These are phyloP conservation scores for Citrus maxima DNA, from an alignment of 345 rosid species.

Conservation along the genomic window DNA sequence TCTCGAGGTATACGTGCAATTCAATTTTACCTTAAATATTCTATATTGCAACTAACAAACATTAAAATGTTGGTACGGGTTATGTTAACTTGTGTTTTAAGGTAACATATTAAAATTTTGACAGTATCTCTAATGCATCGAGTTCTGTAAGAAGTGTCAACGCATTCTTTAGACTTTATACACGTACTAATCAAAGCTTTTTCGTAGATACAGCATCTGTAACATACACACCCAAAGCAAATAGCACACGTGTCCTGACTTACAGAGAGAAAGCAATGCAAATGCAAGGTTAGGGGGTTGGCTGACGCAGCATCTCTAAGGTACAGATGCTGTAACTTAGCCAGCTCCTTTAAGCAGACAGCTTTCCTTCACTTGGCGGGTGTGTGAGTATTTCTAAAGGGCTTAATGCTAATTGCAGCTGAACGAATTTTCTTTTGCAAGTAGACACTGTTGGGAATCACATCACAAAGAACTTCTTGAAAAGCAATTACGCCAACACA, in stretches of 20 bases:
- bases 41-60: too few relatives aligned
- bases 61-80: neutral
- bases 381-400: neutral
- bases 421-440: neutral
- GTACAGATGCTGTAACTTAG: too few relatives aligned
- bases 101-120: too few relatives aligned
- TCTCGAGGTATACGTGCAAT: constrained; percentile 18
- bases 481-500: neutral
- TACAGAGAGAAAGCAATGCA: too few relatives aligned
- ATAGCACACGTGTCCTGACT: too few relatives aligned
- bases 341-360: too few relatives aligned
- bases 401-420: constrained; percentile 8
- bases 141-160: neutral
- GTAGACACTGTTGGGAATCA: neutral
- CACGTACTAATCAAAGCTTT: too few relatives aligned
- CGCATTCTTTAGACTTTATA: neutral
- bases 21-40: too few relatives aligned
- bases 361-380: too few relatives aligned
- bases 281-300: too few relatives aligned
- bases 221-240: too few relatives aligned
- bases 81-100: neutral
- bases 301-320: too few relatives aligned
- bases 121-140: neutral
- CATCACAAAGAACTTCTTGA: constrained; percentile 1
- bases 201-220: neutral